Evolutionary conservation across 805 yeast species (phyloP).

Genomic region (Lipomyces yamadae): DNA sequence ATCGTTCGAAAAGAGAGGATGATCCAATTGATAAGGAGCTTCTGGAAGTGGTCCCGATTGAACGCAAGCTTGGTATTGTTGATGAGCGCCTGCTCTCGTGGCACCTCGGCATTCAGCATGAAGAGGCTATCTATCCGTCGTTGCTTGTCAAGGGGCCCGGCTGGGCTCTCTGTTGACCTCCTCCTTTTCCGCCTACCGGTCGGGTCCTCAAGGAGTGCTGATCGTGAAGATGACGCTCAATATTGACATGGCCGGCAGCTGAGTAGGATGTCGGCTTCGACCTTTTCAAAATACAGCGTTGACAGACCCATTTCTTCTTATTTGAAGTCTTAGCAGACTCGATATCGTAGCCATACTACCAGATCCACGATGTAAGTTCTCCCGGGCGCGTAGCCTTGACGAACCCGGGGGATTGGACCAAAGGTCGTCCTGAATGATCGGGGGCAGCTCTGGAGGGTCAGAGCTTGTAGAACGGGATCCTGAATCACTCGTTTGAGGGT

Average conservation of each 20-base stretch:
- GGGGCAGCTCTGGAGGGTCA: constrained; percentile 6
- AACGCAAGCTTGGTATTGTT: no score
- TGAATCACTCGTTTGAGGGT: constrained; percentile 4
- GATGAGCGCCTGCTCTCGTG: no score
- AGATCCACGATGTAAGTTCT: constrained; percentile 2
- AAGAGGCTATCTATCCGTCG: no score
- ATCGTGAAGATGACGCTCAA: no score
- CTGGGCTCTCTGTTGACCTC: no score
- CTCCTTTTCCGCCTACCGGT: no score
- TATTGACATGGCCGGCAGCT: no score
- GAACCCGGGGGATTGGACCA: constrained; percentile 6
- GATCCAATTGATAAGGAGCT: constrained; percentile 7
- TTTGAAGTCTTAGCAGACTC: background rate
- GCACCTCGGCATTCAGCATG: no score
- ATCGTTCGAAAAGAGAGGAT: constrained; percentile 6
- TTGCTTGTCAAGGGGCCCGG: no score
- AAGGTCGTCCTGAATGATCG: constrained; percentile 7
- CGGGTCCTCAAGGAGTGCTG: no score
- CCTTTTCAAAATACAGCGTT: constrained; percentile 3
- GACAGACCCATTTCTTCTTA: constrained; percentile 8
- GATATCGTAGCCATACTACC: constrained; percentile 5
- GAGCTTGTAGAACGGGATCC: constrained; percentile 8
- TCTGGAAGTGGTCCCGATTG: no score
- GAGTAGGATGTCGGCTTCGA: no score
- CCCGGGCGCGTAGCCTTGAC: constrained; percentile 10